These are phyloP conservation scores for Sindora glabra DNA, from an alignment of 306 rosid genomes.

Conservation along the genomic window DNA sequence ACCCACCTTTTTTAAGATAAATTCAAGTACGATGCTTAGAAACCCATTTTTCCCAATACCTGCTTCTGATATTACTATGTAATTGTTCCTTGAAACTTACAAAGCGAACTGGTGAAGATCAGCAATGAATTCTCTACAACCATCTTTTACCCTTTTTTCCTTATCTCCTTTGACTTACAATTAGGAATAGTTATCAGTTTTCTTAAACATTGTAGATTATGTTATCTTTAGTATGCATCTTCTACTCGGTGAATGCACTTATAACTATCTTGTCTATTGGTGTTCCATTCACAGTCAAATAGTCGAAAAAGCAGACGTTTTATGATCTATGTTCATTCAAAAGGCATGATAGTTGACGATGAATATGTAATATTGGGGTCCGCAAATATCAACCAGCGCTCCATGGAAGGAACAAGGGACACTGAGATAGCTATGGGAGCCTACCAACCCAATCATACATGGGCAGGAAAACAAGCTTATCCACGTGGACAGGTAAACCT, in stretches of 20 bases:
- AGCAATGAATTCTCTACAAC: too few species aligned
- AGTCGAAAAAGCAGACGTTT: conserved; percentile 69
- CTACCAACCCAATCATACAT: conserved; percentile 77
- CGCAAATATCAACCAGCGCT: conserved; percentile 96
- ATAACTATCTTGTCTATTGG: conserved; percentile 16
- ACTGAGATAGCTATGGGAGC: conserved; percentile 99
- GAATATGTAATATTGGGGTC: conserved; percentile 90
- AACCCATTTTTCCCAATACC: too few species aligned
- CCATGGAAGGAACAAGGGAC: conserved; percentile 98
- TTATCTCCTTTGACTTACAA: background rate
- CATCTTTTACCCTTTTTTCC: too few species aligned
- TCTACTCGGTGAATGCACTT: background rate
- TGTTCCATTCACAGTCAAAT: conserved; percentile 46
- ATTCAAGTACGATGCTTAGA: too few species aligned
- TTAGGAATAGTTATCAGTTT: background rate
- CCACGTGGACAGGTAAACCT: conserved; percentile 76
- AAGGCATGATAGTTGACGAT: conserved; percentile 96
- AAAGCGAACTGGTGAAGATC: too few species aligned
- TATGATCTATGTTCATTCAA: conserved; percentile 96
- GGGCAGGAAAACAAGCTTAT: conserved; percentile 55
- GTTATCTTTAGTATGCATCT: background rate
- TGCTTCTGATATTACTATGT: background rate
- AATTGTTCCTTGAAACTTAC: background rate
- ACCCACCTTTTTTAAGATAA: background rate
- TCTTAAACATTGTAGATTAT: background rate